A percentile compares a stretch with the other conserved stretches of the same genome.
These are phyloP conservation scores for Talaromyces sp. DNA, from an alignment of 2,329 filamentous ascomycete genomes.

Conservation along the genomic window DNA sequence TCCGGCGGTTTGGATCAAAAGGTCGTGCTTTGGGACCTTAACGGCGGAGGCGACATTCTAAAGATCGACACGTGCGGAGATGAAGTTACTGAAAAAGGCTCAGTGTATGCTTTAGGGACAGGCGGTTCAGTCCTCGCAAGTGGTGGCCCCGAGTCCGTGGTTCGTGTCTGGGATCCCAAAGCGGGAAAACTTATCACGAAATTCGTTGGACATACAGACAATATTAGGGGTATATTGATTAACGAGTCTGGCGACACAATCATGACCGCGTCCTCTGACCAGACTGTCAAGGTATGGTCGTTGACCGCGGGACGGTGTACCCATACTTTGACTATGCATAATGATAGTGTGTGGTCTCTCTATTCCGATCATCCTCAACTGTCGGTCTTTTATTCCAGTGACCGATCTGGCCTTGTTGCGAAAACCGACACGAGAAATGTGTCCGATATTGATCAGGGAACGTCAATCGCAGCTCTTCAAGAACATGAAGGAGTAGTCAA, in stretches of 20 bases:
- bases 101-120: constrained; percentile 83
- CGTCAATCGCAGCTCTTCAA: constrained; percentile 85
- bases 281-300: constrained; percentile 97
- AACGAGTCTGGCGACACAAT: constrained; percentile 85
- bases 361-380: constrained; percentile 83
- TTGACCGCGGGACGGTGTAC: constrained; percentile 92
- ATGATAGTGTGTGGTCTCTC: constrained; percentile 94
- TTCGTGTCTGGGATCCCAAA: constrained; percentile 85
- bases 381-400: constrained; percentile 88
- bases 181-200: constrained; percentile 89
- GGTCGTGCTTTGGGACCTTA: constrained; percentile 89
- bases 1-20: constrained; percentile 90
- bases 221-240: constrained; percentile 83
- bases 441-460: constrained; percentile 75
- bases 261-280: constrained; percentile 89
- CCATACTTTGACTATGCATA: constrained; percentile 98
- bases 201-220: constrained; percentile 94
- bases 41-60: constrained; percentile 76
- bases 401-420: constrained; percentile 86
- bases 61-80: constrained; percentile 74
- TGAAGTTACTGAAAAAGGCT: constrained; percentile 81
- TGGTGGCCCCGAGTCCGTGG: constrained; percentile 88
- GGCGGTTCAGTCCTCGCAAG: constrained; percentile 79
- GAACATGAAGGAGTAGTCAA: constrained; percentile 71
- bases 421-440: constrained; percentile 85